Evolutionary conservation across 257 asterid genomes (phyloP), one percentile per base, ranked within the genome.

Genomic region (Ajuga chamaepitys): DNA sequence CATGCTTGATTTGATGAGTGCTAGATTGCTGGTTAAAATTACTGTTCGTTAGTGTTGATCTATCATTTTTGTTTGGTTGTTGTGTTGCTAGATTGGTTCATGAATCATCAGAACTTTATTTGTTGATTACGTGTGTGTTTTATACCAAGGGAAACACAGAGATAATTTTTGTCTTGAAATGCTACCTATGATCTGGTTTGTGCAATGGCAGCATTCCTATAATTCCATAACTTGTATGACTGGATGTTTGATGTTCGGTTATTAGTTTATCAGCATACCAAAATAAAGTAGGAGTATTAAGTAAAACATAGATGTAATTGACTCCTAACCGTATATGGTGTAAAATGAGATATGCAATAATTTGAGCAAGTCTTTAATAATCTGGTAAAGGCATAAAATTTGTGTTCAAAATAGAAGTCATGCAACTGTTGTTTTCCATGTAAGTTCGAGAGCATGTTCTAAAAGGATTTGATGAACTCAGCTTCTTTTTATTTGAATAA

Each of bases 1-100:
- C 46, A 17, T 58, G 58, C 34, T 64, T 54, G 57, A 54, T 71
- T 53, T 73, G 55, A 28, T 73, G 47, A 13, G 38, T 21, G 54
- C 28, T 48, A 3, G 30, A 32, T 24, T 67, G 6, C 44, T 72
- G 63, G 18, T 1, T 51, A n/a, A n/a, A n/a, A n/a, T n/a, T 34
- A 25, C 62, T 50, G 48, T 66, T 26, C 5, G 32, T 52, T 62
- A 14, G 26, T 44, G 55, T 48, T 62, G 63, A 45, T 67, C 46
- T 26, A 5, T 45, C 5, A 7, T 16, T 32, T 58, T 59, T 17
- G 76, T 21, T 12, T 4, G 22, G 35, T 18, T 20, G 66, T 58
- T 32, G 57, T 32, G 46, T 7, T 62, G 14, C 14, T 32, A 40
- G 34, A 16, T 20, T 42, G 58, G 66, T 58, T 22, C 30, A 52